Evolutionary conservation across 1,139 yeast genomes (phyloP).

Genomic region (Magnusiomyces clavatus): DNA sequence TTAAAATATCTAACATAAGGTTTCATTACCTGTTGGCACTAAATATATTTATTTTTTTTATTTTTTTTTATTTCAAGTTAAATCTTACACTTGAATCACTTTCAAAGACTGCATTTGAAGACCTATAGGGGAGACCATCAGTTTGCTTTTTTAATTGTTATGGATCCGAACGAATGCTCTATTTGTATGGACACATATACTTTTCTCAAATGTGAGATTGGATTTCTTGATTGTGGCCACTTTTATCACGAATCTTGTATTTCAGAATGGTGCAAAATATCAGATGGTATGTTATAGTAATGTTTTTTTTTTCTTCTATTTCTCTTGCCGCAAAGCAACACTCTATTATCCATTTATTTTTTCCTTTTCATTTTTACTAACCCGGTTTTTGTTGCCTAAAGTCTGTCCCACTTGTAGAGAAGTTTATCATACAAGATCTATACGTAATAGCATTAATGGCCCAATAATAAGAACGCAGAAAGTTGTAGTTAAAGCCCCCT

Average conservation of each 20-base stretch:
- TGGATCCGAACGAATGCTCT: background rate
- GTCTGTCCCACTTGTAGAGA: constrained; percentile 48
- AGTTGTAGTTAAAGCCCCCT: constrained; percentile 4
- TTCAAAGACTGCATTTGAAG: no score
- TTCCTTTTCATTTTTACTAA: no score
- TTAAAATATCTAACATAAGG: no score
- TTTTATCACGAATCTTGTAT: no score
- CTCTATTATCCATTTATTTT: no score
- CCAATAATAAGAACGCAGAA: constrained; percentile 14
- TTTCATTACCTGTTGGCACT: no score
- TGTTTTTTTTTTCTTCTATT: background rate
- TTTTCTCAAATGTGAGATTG: background rate
- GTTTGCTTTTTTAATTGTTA: background rate
- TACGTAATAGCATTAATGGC: constrained; percentile 16
- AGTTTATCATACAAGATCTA: constrained; percentile 24
- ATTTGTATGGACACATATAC: background rate
- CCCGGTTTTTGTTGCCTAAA: constrained; percentile 4
- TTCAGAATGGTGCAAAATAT: no score
- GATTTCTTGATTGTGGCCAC: background rate
- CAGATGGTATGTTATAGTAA: background rate
- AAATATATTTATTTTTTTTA: no score
- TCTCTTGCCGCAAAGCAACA: no score
- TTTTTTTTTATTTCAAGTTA: no score
- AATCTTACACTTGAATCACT: no score
- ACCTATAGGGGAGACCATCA: no score